Percentiles rank a stretch among this genome's conserved stretches.
These are phyloP conservation scores for Taphrina populina DNA, from an alignment of 1,139 yeast genomes.

Conservation along the genomic window DNA sequence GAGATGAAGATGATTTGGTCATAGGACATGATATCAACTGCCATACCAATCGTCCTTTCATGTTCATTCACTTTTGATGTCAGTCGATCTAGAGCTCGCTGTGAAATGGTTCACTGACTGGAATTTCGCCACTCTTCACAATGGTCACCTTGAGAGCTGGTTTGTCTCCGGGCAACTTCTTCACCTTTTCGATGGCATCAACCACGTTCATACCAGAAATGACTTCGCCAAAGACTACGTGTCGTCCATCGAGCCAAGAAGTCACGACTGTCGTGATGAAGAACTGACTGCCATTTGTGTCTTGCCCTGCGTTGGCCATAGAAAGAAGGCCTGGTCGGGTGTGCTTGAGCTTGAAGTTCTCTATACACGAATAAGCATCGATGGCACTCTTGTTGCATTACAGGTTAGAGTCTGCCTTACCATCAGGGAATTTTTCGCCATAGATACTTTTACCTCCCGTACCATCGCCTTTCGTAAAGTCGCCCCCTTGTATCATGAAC, in stretches of 20 bases:
- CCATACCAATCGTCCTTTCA: no score
- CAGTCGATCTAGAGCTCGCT: slow-evolving; percentile 16
- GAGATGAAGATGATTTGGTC: no score
- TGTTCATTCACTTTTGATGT: neutral
- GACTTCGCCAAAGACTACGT: slow-evolving; percentile 93
- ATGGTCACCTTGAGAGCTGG: slow-evolving; percentile 68
- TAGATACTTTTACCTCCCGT: slow-evolving; percentile 95
- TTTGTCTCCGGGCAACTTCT: slow-evolving; percentile 49
- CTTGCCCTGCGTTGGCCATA: slow-evolving; percentile 94
- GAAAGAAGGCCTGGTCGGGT: slow-evolving; percentile 71
- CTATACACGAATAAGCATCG: neutral
- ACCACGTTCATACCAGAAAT: slow-evolving; percentile 78
- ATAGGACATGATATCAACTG: no score
- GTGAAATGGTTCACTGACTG: slow-evolving; percentile 42
- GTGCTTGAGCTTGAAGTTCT: slow-evolving; percentile 70
- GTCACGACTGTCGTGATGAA: slow-evolving; percentile 75
- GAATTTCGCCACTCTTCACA: slow-evolving; percentile 75
- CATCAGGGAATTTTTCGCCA: slow-evolving; percentile 94
- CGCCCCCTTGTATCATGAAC: slow-evolving; percentile 97
- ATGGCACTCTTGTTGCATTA: neutral
- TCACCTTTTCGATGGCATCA: slow-evolving; percentile 61
- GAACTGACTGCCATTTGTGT: slow-evolving; percentile 94
- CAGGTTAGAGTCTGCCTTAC: no score
- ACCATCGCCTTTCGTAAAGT: slow-evolving; percentile 83
- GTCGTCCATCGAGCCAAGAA: slow-evolving; percentile 82